These are phyloP conservation scores for Saccharomycopsis sp. DNA, from an alignment of 805 yeast species.

Conservation along the genomic window DNA sequence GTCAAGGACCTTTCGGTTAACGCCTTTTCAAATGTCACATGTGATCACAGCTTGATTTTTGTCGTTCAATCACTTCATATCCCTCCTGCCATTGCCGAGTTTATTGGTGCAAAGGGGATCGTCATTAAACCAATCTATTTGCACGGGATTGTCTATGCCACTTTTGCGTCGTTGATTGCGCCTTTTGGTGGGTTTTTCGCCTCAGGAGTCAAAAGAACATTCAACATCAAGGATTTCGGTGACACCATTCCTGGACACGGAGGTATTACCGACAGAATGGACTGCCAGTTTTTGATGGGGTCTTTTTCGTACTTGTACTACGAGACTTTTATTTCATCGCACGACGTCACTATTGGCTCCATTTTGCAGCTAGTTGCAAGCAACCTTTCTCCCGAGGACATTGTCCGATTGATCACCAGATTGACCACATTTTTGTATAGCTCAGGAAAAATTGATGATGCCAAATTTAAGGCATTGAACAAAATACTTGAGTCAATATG, in stretches of 20 bases:
- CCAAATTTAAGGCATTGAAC: not conserved
- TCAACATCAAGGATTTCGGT: conserved; percentile 94
- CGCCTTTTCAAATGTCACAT: conserved; percentile 54
- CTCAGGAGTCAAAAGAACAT: conserved; percentile 93
- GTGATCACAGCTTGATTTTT: conserved; percentile 88
- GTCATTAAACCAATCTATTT: conserved; percentile 81
- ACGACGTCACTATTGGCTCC: conserved; percentile 64
- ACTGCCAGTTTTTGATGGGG: conserved; percentile 97
- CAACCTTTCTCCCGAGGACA: conserved; percentile 60
- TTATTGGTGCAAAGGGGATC: conserved; percentile 41
- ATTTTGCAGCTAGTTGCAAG: conserved; percentile 70
- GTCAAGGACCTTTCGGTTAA: conserved; percentile 58
- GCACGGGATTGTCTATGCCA: conserved; percentile 79
- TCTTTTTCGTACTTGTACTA: conserved; percentile 87
- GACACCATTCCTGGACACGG: conserved; percentile 99
- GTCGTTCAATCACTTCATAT: conserved; percentile 69
- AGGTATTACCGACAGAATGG: conserved; percentile 95
- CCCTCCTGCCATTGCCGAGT: conserved; percentile 58
- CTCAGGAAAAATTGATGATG: conserved; percentile 22
- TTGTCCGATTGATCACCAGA: conserved; percentile 52
- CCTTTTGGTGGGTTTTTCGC: conserved; percentile 99
- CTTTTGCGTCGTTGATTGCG: conserved; percentile 94
- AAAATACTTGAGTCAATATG: not conserved
- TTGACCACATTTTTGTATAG: conserved; percentile 46
- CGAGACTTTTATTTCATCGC: conserved; percentile 80